Evolutionary conservation across 2,329 filamentous ascomycete genomes (phyloP).

Genomic region (Nannizziopsis barbatae): DNA sequence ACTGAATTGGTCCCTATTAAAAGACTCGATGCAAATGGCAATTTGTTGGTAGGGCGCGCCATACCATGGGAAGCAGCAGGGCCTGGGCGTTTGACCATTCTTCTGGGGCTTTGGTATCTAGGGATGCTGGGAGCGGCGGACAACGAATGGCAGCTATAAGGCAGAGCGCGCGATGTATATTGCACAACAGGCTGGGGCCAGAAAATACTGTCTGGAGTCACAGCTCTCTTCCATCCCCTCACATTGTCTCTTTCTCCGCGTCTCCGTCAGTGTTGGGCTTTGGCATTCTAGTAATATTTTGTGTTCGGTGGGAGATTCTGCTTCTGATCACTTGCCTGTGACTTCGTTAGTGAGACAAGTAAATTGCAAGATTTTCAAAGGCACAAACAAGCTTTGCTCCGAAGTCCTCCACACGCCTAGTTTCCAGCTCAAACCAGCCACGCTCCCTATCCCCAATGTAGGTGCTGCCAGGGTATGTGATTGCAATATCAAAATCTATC

Average conservation of each 20-base stretch:
- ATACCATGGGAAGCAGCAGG: constrained; percentile 9
- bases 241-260: constrained; percentile 1
- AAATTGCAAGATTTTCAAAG: constrained; percentile 1
- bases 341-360: constrained; percentile 5
- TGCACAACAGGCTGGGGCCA: not conserved
- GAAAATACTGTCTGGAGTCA: not conserved
- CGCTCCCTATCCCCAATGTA: constrained; percentile 13
- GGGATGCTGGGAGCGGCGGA: constrained; percentile 10
- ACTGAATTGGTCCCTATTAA: constrained; percentile 11
- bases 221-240: not conserved
- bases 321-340: constrained; percentile 15
- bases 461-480: constrained; percentile 12
- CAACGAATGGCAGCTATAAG: constrained; percentile 13
- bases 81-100: constrained; percentile 11
- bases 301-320: constrained; percentile 14
- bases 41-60: constrained; percentile 9
- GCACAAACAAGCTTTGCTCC: constrained; percentile 13
- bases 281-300: constrained; percentile 15
- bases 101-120: constrained; percentile 13
- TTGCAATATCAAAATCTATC: constrained; percentile 17
- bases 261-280: no score
- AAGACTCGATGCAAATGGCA: constrained; percentile 10
- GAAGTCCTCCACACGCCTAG: constrained; percentile 7
- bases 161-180: not conserved
- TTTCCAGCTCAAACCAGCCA: constrained; percentile 12